Base-by-base conservation (phyloP, 1,139 yeast genomes). In the Magnusiomyces magnusii region DNA sequence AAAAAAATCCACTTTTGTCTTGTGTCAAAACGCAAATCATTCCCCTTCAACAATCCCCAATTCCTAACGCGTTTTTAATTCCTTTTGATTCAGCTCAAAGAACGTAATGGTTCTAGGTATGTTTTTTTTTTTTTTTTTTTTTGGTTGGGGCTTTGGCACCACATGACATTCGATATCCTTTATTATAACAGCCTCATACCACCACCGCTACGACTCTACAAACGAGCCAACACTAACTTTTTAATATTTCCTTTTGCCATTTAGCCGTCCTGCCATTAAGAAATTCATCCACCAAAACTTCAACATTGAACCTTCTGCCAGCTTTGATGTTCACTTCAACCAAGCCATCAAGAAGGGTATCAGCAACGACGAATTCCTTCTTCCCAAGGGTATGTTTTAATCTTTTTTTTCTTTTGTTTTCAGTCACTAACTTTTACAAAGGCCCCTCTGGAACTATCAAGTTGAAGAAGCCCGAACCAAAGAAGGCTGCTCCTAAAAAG, bases 341-440 rank as follows among this genome's bases (percentile, higher is more conserved):
- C 69, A 81, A 56, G 93, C 96, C 44, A 78, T 90, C 69, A 85
- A 86, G 77, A 86, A 84, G 71, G 96, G 95, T 62, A 95, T 90
- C 63, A 85, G 81, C 60, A 73, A 82, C 31, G 96, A 90, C 57
- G 87, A 83, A 59, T 87, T 91, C 68, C 73, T 81, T 55, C 96
- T 88, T 75, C 96, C 96, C 71, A 90, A 89, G 78, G 97, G 96
- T 61, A 74, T 79, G 47, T 72, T 24, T 19, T 25, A 17, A 31
- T 25, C 31, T 21, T 19, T 9, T 13, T 19, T n/a, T 31, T 25
- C 27, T 36, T 44, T 44, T 17, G 13, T 21, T 44, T 44, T 19
- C 10, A 9, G 7, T 13, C 13, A 31, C 7, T 13, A 7, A 31
- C 36, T 13, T 31, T 13, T 13, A 31, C 23, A 17, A n/a, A 58